A percentile compares a stretch with the other conserved stretches of the same genome.
These are phyloP conservation scores for Cylindrotheca closterium DNA, from an alignment of 108 stramenopile genomes.

Conservation along the genomic window DNA sequence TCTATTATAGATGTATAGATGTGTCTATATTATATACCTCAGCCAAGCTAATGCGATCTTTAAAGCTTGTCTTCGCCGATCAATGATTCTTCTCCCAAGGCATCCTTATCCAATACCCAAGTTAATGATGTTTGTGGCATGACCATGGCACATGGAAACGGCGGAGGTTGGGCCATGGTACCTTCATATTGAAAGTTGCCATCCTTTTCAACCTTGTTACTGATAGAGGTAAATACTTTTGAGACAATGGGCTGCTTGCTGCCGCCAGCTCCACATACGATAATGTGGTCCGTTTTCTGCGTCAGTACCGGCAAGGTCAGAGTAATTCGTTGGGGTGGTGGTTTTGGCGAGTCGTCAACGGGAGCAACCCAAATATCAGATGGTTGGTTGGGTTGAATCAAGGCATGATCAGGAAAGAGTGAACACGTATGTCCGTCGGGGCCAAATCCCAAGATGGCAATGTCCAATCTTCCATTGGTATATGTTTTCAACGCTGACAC, in stretches of 20 bases:
- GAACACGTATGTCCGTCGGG: slow-evolving; percentile 97
- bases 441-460: slow-evolving; percentile 93
- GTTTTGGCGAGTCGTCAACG: slow-evolving; percentile 95
- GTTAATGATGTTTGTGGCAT: slow-evolving; percentile 45
- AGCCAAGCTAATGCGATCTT: no score
- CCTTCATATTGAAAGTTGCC: slow-evolving; percentile 12
- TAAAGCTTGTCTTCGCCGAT: no score
- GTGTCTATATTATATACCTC: no score
- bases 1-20: no score
- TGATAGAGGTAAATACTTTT: slow-evolving; percentile 60
- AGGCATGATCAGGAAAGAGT: slow-evolving; percentile 88
- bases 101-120: slow-evolving; percentile 82
- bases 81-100: no score
- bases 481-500: slow-evolving; percentile 26
- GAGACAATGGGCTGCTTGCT: slow-evolving; percentile 66
- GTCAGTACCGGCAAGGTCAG: slow-evolving; percentile 86
- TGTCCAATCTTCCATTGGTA: slow-evolving; percentile 63
- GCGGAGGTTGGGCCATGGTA: slow-evolving; percentile 46
- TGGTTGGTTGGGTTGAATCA: slow-evolving; percentile 56
- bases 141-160: slow-evolving; percentile 79
- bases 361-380: slow-evolving; percentile 56
- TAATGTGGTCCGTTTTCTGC: slow-evolving; percentile 54
- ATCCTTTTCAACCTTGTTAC: background rate
- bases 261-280: slow-evolving; percentile 80
- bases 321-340: slow-evolving; percentile 91